phyloP scores from a whole-genome alignment of 2,329 filamentous ascomycete genomes.

The Cadophora malorum region DNA sequence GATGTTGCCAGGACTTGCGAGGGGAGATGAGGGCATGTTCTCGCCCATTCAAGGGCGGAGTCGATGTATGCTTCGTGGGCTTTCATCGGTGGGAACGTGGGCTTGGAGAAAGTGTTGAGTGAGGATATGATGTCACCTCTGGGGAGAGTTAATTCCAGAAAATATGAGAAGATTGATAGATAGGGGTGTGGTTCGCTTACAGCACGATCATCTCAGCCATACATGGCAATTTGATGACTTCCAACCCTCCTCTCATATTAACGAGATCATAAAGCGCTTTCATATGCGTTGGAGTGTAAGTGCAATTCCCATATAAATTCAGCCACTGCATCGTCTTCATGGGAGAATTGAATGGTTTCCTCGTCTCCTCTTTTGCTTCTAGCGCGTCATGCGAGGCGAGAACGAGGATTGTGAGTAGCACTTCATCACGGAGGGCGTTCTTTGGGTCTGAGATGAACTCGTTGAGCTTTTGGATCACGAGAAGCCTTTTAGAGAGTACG shows the following conservation, averaged over 20 bases:
- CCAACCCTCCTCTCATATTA: conserved; percentile 18
- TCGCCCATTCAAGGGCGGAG: neutral
- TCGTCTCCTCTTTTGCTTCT: neutral
- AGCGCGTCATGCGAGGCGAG: conserved; percentile 21
- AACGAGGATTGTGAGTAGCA: conserved; percentile 19
- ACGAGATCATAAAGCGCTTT: conserved; percentile 21
- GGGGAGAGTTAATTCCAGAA: neutral
- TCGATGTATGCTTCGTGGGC: neutral
- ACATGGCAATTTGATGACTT: conserved; percentile 8
- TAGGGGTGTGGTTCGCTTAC: conserved; percentile 6
- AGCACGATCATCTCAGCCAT: conserved; percentile 17
- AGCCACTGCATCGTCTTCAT: conserved; percentile 23
- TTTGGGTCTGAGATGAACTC: conserved; percentile 5
- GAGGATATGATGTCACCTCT: conserved; percentile 8
- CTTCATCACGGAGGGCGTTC: conserved; percentile 17
- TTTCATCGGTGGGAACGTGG: neutral
- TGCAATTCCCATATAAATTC: conserved; percentile 24
- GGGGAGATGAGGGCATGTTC: neutral
- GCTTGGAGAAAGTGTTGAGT: conserved; percentile 12
- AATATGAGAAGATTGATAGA: neutral
- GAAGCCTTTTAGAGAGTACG: conserved; percentile 20
- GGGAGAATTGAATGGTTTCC: conserved; percentile 21
- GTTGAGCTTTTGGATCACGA: conserved; percentile 24
- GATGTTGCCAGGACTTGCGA: neutral
- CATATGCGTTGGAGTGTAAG: conserved; percentile 19